These are phyloP conservation scores for Scutellaria minor DNA, from an alignment of 257 asterid genomes.

Conservation along the genomic window DNA sequence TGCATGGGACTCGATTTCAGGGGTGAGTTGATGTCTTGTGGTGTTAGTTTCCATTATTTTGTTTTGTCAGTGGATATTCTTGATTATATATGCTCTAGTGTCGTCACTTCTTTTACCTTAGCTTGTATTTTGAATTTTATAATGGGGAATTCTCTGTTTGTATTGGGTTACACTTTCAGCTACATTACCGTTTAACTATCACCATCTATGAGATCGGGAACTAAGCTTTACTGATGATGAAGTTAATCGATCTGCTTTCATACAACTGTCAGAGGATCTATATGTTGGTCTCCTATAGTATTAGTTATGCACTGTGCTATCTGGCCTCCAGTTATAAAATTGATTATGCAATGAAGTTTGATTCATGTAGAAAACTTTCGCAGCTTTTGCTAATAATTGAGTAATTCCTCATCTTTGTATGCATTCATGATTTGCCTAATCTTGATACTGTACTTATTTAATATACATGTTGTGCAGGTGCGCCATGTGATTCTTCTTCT, in stretches of 20 bases:
- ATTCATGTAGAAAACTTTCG: constrained; percentile 12
- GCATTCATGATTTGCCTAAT: constrained; percentile 24
- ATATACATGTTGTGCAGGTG: constrained; percentile 48
- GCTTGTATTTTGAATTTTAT: background rate
- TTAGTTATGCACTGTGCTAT: too few species aligned
- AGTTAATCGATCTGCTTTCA: background rate
- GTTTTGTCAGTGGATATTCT: background rate
- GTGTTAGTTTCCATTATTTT: constrained; percentile 9
- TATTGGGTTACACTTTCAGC: background rate
- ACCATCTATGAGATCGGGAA: constrained; percentile 3
- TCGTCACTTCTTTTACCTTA: background rate
- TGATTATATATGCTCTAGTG: background rate
- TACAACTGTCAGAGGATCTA: too few species aligned
- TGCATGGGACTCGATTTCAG: constrained; percentile 97
- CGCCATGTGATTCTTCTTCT: constrained; percentile 83
- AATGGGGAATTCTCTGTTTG: background rate
- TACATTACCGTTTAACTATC: background rate
- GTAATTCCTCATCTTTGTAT: constrained; percentile 11
- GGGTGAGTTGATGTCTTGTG: constrained; percentile 57
- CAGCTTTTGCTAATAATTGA: constrained; percentile 7
- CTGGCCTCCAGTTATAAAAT: background rate
- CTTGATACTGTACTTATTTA: constrained; percentile 10
- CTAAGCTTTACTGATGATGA: background rate
- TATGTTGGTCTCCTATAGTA: too few species aligned
- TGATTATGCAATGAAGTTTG: constrained; percentile 5